Conservation (phyloP, 805 yeast species). For the Yarrowia porcina region DNA sequence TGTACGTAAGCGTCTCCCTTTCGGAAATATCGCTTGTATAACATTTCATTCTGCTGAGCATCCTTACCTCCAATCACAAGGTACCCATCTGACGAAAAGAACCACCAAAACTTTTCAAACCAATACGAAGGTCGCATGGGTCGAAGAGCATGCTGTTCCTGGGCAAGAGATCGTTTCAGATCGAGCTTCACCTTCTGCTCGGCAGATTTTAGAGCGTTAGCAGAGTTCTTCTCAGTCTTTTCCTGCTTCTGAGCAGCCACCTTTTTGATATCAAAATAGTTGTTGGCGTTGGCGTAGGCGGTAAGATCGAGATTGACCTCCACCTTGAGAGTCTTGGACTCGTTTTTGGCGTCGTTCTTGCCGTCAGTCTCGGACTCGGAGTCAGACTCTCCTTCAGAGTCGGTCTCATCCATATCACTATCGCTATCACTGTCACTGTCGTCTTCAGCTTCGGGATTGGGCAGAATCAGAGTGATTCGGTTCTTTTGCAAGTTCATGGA, state of each 20-base stretch:
- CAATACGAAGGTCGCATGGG: slow-evolving; percentile 67
- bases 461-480: slow-evolving; percentile 57
- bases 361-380: slow-evolving; percentile 35
- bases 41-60: slow-evolving; percentile 69
- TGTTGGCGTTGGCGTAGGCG: slow-evolving; percentile 85
- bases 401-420: slow-evolving; percentile 30
- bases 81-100: slow-evolving; percentile 84
- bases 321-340: slow-evolving; percentile 43
- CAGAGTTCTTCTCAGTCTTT: slow-evolving; percentile 74
- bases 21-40: slow-evolving; percentile 72
- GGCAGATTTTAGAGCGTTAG: slow-evolving; percentile 76
- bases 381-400: slow-evolving; percentile 40
- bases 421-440: slow-evolving; percentile 31
- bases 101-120: slow-evolving; percentile 96
- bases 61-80: slow-evolving; percentile 86
- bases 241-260: slow-evolving; percentile 71
- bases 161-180: slow-evolving; percentile 55
- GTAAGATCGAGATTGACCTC: slow-evolving; percentile 66
- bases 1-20: slow-evolving; percentile 69
- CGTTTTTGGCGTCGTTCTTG: slow-evolving; percentile 35
- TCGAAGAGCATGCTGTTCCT: slow-evolving; percentile 45
- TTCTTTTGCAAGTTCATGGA: slow-evolving; percentile 64
- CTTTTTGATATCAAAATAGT: slow-evolving; percentile 74
- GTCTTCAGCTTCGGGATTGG: slow-evolving; percentile 45
- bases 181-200: slow-evolving; percentile 74